phyloP scores from a whole-genome alignment of 2,329 filamentous ascomycete genomes.

The Exserohilum turcica region DNA sequence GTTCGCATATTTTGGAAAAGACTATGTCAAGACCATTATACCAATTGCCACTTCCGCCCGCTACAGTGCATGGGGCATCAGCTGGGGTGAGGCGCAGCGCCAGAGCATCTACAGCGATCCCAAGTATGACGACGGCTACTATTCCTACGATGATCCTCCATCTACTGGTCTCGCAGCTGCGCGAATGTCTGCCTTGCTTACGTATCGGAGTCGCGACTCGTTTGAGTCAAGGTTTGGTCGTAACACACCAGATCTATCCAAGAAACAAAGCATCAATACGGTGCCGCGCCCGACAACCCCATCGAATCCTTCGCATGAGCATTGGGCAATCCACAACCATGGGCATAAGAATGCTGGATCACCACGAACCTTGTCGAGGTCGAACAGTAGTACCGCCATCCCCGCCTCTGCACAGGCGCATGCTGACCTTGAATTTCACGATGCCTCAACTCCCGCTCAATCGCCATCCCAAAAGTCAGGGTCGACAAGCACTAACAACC shows the following conservation, averaged over 20 bases:
- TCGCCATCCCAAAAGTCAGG: slow-evolving; percentile 28
- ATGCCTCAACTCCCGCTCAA: slow-evolving; percentile 44
- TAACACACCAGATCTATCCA: slow-evolving; percentile 85
- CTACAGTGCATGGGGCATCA: slow-evolving; percentile 89
- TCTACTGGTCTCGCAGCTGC: slow-evolving; percentile 86
- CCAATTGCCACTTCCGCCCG: slow-evolving; percentile 84
- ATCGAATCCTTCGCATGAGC: slow-evolving; percentile 48
- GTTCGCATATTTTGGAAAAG: slow-evolving; percentile 87
- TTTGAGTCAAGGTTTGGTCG: slow-evolving; percentile 95
- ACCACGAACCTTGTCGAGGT: slow-evolving; percentile 47
- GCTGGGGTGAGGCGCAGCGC: slow-evolving; percentile 85
- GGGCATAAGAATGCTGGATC: slow-evolving; percentile 56
- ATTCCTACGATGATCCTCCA: slow-evolving; percentile 84
- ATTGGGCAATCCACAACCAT: slow-evolving; percentile 60
- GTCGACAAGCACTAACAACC: slow-evolving; percentile 14
- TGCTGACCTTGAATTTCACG: slow-evolving; percentile 56
- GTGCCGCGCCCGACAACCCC: slow-evolving; percentile 56
- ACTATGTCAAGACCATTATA: slow-evolving; percentile 80
- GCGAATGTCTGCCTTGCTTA: slow-evolving; percentile 94
- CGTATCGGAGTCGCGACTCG: slow-evolving; percentile 94
- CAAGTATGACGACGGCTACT: slow-evolving; percentile 98
- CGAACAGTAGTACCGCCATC: slow-evolving; percentile 40
- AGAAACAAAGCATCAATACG: slow-evolving; percentile 80
- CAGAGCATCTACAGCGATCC: slow-evolving; percentile 97
- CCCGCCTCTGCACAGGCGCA: slow-evolving; percentile 25